Evolutionary conservation across 257 asterid genomes (phyloP).

Genomic region (Rehmannia glutinosa): DNA sequence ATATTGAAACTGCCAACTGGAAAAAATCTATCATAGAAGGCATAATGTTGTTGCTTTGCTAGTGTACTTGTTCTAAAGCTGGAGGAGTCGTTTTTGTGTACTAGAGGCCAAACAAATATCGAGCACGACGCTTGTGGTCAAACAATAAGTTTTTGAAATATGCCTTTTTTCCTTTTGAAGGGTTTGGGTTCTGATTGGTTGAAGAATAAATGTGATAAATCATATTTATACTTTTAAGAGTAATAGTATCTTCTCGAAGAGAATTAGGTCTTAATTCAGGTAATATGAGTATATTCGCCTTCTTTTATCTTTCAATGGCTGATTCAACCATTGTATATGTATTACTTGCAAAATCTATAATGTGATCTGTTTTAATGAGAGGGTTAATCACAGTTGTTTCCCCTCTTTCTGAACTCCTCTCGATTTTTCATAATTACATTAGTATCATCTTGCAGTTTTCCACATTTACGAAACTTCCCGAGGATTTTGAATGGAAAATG

Average conservation of each 20-base stretch:
- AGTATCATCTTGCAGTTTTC: neutral
- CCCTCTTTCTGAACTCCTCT: no score
- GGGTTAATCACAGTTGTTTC: neutral
- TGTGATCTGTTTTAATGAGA: neutral
- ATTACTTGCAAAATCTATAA: no score
- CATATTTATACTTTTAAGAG: neutral
- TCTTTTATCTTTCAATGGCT: no score
- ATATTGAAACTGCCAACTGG: neutral
- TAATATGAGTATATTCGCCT: neutral
- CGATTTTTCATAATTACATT: neutral
- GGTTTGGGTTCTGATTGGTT: neutral
- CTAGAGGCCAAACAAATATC: neutral
- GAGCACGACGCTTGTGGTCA: neutral
- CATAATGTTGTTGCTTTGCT: neutral
- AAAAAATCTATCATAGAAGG: neutral
- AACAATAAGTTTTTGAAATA: neutral
- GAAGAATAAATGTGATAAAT: neutral
- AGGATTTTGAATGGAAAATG: neutral
- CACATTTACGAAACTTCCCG: neutral
- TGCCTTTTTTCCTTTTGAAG: neutral
- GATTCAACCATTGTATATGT: no score
- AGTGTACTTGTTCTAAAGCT: neutral
- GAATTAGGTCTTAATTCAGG: neutral
- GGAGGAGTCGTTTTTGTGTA: neutral
- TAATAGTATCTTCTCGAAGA: neutral